Evolutionary conservation across 768 basidiomycete species (phyloP).

Genomic region (Kwoniella pini): DNA sequence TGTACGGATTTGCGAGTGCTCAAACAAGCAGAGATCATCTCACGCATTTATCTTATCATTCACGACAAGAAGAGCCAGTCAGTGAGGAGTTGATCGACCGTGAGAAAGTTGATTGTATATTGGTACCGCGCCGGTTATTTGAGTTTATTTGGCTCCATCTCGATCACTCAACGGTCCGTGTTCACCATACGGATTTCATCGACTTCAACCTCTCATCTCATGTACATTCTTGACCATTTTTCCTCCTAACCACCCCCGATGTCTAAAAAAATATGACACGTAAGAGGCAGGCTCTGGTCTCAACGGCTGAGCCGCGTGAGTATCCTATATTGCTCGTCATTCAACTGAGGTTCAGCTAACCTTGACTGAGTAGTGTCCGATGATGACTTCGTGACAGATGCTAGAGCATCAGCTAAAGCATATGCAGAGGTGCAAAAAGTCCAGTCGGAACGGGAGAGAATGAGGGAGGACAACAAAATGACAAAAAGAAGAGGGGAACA

Average conservation of each 20-base stretch:
- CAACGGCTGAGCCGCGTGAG: conserved; percentile 32
- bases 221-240: not conserved
- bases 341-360: not conserved
- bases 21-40: too few species aligned
- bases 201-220: too few species aligned
- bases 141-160: conserved; percentile 8
- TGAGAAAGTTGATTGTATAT: conserved; percentile 9
- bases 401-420: conserved; percentile 18
- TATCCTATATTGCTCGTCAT: not conserved
- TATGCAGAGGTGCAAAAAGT: conserved; percentile 21
- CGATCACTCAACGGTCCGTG: not conserved
- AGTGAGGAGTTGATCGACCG: conserved; percentile 8
- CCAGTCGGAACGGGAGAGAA: conserved; percentile 8
- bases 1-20: too few species aligned
- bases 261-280: not conserved
- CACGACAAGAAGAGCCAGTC: not conserved
- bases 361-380: conserved; percentile 21
- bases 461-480: conserved; percentile 28
- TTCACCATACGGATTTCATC: too few species aligned
- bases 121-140: not conserved
- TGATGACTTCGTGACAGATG: conserved; percentile 32
- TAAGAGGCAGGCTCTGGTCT: conserved; percentile 8
- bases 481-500: conserved; percentile 22
- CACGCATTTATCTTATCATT: too few species aligned
- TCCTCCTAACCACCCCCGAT: not conserved